Evolutionary conservation across 1,284 basidiomycete genomes (phyloP).

Genomic region (Mrakiaceae sp.): DNA sequence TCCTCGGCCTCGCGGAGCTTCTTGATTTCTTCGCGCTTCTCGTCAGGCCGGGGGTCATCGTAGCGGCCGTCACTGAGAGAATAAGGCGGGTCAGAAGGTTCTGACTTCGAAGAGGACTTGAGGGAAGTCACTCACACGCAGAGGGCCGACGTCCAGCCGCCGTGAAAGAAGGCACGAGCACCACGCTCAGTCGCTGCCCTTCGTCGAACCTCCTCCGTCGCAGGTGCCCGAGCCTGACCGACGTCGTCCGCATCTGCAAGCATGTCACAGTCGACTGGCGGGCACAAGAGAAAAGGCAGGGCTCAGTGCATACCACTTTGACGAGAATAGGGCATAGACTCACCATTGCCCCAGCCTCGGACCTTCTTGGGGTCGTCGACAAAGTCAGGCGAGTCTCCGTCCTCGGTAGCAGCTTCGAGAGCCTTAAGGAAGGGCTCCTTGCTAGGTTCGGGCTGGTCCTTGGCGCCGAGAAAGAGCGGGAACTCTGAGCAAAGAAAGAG

Average conservation of each 20-base stretch:
- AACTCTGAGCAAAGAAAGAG: neutral
- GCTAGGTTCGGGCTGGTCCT: constrained; percentile 5
- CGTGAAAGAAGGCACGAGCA: constrained; percentile 8
- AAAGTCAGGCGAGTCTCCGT: neutral
- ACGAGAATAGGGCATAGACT: neutral
- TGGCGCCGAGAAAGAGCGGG: constrained; percentile 12
- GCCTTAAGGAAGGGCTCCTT: neutral
- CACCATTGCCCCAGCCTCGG: constrained; percentile 11
- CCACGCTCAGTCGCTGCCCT: constrained; percentile 15
- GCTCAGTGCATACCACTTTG: neutral
- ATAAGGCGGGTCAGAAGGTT: neutral
- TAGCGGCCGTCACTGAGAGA: too few species aligned
- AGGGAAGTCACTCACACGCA: neutral
- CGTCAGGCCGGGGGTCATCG: constrained; percentile 11
- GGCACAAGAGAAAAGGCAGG: neutral
- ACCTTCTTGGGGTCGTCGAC: constrained; percentile 1
- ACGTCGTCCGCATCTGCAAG: constrained; percentile 15
- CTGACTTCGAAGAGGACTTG: neutral
- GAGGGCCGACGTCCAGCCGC: constrained; percentile 6
- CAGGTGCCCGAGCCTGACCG: constrained; percentile 11
- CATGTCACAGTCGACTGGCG: constrained; percentile 15
- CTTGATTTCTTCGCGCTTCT: neutral
- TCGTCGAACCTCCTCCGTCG: constrained; percentile 6
- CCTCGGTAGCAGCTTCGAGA: neutral
- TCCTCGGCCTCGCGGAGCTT: constrained; percentile 4